Evolutionary conservation across 352 stramenopile species (phyloP), one percentile per base, ranked within the genome.

Genomic region (Achlya hypogyna): DNA sequence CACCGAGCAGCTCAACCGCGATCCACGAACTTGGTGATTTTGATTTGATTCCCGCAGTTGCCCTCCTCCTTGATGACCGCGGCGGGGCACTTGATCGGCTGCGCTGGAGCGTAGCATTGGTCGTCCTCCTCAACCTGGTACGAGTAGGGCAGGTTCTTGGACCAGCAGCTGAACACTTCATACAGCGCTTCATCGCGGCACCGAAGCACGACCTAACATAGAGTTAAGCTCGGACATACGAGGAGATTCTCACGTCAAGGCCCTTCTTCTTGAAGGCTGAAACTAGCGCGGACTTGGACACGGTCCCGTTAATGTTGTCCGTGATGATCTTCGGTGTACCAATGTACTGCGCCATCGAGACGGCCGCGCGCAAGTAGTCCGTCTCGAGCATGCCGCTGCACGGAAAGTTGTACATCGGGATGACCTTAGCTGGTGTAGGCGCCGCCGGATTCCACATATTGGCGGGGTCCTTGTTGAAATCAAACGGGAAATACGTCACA

Each of bases 91-190:
- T 51, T 32, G 34, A 65, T 65, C 4, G 58, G 58, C 27, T 27
- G 14, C 10, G 35, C 58, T 4, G 35, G 58, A 1, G 28, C 58
- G 32, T 28, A 65, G 4, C 14, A 42, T 18, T 31, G 29, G 25
- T 65, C 58, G 27, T 25, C 20, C 18, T 43, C 29, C 6, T 65
- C 29, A 9, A 31, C 18, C 28, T 65, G 58, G 28, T 63, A 63
- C 23, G 20, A 14, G 34, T 43, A 65, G 18, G 58, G 34, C 4
- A 51, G 18, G 8, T 51, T 65, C 35, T 51, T 65, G 32, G 16
- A n/a, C 58, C 58, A 65, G 58, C 34, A 65, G 23, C 28, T 65
- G 32, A 65, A 53, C 34, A 65, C 58, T 53, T 65, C 58, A 22
- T 34, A 65, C 25, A 65, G 45, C 27, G 27, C 58, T 2, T 65